Percentiles rank a stretch among this genome's conserved stretches.
Evolutionary conservation across 768 basidiomycete genomes (phyloP).

Genomic region (Gloeostereum incarnatum): DNA sequence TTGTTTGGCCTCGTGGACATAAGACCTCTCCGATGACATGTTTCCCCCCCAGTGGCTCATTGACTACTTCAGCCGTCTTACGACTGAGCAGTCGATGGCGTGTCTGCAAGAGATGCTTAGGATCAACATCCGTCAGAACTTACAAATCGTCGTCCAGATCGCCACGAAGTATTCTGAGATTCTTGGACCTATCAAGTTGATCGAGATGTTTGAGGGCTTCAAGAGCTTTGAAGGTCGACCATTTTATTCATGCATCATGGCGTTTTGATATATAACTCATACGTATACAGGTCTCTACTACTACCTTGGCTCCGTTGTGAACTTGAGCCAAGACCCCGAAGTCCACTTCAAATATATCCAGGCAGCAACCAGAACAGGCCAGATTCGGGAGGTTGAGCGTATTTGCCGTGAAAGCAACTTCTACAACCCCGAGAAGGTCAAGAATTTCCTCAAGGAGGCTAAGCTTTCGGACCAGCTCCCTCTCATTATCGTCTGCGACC

Average conservation of each 20-base stretch:
- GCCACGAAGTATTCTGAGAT: slow-evolving; percentile 99
- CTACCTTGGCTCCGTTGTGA: slow-evolving; percentile 96
- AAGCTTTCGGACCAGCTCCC: slow-evolving; percentile 94
- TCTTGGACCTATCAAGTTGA: slow-evolving; percentile 92
- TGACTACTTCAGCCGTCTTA: slow-evolving; percentile 92
- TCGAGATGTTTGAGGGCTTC: slow-evolving; percentile 97
- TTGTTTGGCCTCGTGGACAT: slow-evolving; percentile 5
- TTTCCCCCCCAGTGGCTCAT: slow-evolving; percentile 71
- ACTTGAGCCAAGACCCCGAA: slow-evolving; percentile 91
- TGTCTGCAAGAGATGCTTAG: slow-evolving; percentile 97
- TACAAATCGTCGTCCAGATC: slow-evolving; percentile 93
- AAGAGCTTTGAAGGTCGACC: slow-evolving; percentile 98
- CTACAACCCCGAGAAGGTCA: slow-evolving; percentile 99
- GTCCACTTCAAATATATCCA: slow-evolving; percentile 99
- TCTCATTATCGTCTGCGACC: slow-evolving; percentile 99
- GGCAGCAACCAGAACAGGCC: slow-evolving; percentile 94
- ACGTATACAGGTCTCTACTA: slow-evolving; percentile 74
- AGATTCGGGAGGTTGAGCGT: slow-evolving; percentile 97
- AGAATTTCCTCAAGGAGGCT: slow-evolving; percentile 99
- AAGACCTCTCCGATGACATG: background rate
- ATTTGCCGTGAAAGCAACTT: slow-evolving; percentile 95
- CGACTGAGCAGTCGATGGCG: slow-evolving; percentile 94
- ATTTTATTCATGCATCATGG: slow-evolving; percentile 7
- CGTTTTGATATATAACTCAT: background rate
- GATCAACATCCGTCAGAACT: slow-evolving; percentile 95